Conservation (phyloP, 306 rosid genomes). For the Pyrus bretschneideri region DNA sequence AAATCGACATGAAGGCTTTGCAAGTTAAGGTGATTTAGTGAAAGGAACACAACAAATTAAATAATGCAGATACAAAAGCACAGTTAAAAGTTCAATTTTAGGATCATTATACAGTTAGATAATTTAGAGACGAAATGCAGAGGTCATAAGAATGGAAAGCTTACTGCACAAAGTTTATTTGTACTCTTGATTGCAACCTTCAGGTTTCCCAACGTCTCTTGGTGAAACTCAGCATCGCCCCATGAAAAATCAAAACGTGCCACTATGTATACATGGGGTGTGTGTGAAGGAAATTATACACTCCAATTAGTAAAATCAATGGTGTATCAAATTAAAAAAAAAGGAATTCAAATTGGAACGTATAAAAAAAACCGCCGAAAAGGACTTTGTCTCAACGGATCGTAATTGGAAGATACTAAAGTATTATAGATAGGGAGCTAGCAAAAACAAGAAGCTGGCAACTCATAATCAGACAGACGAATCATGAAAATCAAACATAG, state of each 20-base stretch:
- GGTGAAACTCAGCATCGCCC: constrained; percentile 76
- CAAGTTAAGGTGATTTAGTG: neutral
- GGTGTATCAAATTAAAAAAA: neutral
- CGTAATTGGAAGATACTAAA: neutral
- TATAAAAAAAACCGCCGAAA: neutral
- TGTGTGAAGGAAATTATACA: neutral
- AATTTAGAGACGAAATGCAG: neutral
- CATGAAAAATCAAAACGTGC: constrained; percentile 85
- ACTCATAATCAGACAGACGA: neutral
- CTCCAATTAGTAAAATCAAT: neutral
- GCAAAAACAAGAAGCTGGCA: neutral
- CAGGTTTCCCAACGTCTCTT: constrained; percentile 72
- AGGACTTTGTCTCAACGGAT: neutral
- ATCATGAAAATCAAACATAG: neutral
- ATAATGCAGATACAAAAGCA: neutral
- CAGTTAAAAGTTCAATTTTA: neutral
- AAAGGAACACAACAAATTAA: neutral
- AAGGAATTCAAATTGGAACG: neutral
- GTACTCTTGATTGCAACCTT: constrained; percentile 52
- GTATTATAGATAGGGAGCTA: neutral
- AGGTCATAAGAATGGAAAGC: neutral
- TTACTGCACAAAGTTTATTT: constrained; percentile 75
- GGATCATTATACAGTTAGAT: neutral
- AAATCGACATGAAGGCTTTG: neutral
- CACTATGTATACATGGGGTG: constrained; percentile 22